These are phyloP conservation scores for Cryptococcus jaspeensis DNA, from an alignment of 1,284 basidiomycete genomes.

Conservation along the genomic window DNA sequence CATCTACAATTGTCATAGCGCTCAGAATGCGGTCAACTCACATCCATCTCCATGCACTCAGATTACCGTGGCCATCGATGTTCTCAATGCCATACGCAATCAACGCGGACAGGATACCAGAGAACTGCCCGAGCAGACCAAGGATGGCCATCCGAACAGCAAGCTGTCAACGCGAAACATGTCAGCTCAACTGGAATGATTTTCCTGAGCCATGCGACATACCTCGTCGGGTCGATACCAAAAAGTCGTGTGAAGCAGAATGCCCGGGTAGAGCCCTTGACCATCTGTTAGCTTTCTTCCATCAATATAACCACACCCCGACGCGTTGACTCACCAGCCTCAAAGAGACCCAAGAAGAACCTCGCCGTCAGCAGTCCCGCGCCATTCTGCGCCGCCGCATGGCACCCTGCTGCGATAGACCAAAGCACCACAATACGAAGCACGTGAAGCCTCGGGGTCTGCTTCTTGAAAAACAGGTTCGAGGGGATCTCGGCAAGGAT, in stretches of 20 bases:
- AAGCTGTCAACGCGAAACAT: background rate
- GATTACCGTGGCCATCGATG: conserved; percentile 14
- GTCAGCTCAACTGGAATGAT: background rate
- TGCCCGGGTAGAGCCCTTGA: background rate
- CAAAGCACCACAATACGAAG: conserved; percentile 28
- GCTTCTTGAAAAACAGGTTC: conserved; percentile 30
- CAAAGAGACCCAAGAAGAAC: background rate
- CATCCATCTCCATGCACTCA: conserved; percentile 11
- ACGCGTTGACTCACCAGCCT: background rate
- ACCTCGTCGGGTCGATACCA: background rate
- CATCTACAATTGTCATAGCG: no score
- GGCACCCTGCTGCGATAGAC: conserved; percentile 23
- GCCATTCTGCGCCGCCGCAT: conserved; percentile 16
- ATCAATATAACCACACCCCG: no score
- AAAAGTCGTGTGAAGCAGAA: background rate
- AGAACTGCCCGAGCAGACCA: conserved; percentile 15
- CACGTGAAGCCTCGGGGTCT: conserved; percentile 27
- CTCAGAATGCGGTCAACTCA: background rate
- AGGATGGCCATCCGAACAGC: conserved; percentile 1
- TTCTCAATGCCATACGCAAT: conserved; percentile 10
- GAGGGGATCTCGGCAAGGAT: conserved; percentile 27
- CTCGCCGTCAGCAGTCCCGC: background rate
- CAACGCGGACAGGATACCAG: conserved; percentile 17
- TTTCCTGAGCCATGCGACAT: background rate
- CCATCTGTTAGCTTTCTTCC: background rate